phyloP scores from a whole-genome alignment of 495 filamentous ascomycete species.

The Podospora bellae-mahoneyi region DNA sequence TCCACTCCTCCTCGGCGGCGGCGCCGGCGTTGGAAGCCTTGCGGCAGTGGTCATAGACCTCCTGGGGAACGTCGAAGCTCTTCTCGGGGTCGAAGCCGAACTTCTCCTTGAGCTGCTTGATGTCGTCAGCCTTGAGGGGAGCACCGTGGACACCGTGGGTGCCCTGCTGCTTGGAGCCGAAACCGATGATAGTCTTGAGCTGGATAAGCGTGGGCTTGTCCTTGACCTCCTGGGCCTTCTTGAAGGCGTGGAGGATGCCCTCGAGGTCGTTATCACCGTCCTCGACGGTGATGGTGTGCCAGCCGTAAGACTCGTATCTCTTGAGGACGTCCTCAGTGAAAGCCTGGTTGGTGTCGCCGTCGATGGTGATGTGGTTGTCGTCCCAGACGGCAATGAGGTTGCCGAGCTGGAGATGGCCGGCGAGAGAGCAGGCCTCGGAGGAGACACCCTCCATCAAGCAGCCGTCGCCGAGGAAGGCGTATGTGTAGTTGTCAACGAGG shows the following conservation, averaged over 20 bases:
- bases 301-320: conserved; percentile 96
- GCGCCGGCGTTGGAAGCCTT: conserved; percentile 80
- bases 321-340: conserved; percentile 97
- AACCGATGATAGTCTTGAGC: conserved; percentile 96
- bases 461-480: conserved; percentile 93
- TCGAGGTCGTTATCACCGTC: conserved; percentile 89
- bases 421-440: conserved; percentile 83
- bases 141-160: conserved; percentile 95
- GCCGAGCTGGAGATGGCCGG: conserved; percentile 94
- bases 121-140: conserved; percentile 89
- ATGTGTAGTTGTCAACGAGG: conserved; percentile 94
- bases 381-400: conserved; percentile 97
- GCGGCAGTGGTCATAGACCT: conserved; percentile 89
- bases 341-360: conserved; percentile 89
- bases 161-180: conserved; percentile 88
- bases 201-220: conserved; percentile 97
- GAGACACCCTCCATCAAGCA: conserved; percentile 99
- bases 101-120: conserved; percentile 81
- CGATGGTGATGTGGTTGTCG: conserved; percentile 92
- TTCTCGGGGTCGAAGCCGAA: conserved; percentile 96
- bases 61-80: conserved; percentile 88
- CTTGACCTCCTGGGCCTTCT: conserved; percentile 77
- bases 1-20: conserved; percentile 92
- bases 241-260: conserved; percentile 83
- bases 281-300: conserved; percentile 83